phyloP scores from a whole-genome alignment of 2,329 filamentous ascomycete species.

The Pseudogymnoascus sp. region DNA sequence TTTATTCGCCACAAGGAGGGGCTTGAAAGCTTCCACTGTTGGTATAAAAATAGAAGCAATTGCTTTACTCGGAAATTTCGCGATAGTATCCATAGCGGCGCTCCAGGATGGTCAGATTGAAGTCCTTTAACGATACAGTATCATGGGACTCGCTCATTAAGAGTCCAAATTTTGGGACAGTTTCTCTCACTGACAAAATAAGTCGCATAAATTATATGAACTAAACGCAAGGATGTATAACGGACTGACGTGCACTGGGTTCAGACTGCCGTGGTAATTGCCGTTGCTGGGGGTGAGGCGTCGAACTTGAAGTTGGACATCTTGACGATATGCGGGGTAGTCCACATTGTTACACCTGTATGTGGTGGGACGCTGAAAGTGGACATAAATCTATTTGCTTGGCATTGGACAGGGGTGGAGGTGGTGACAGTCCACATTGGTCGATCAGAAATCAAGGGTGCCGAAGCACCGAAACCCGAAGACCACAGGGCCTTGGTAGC shows the following conservation, averaged over 20 bases:
- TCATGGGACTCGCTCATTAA: not conserved
- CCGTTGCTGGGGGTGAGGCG: not conserved
- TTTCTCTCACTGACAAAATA: not conserved
- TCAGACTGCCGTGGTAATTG: not conserved
- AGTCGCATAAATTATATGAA: not conserved
- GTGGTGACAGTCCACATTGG: not conserved
- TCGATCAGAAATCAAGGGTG: not conserved
- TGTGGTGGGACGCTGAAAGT: not conserved
- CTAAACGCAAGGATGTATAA: not conserved
- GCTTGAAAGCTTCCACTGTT: conserved; percentile 22
- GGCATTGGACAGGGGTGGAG: not conserved
- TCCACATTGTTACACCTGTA: not conserved
- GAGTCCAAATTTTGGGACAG: not conserved
- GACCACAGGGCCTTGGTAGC: not conserved
- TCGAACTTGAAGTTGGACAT: not conserved
- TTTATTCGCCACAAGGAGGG: conserved; percentile 20
- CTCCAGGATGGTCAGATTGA: not conserved
- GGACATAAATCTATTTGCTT: not conserved
- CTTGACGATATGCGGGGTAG: not conserved
- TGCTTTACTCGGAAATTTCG: not conserved
- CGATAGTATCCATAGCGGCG: not conserved
- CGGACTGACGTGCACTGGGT: not conserved
- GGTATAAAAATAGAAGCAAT: conserved; percentile 18
- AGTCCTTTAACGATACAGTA: not conserved
- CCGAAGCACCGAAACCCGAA: not conserved